phyloP scores from a whole-genome alignment of 2,329 filamentous ascomycete species.

The Aspergillus pseudonomiae region DNA sequence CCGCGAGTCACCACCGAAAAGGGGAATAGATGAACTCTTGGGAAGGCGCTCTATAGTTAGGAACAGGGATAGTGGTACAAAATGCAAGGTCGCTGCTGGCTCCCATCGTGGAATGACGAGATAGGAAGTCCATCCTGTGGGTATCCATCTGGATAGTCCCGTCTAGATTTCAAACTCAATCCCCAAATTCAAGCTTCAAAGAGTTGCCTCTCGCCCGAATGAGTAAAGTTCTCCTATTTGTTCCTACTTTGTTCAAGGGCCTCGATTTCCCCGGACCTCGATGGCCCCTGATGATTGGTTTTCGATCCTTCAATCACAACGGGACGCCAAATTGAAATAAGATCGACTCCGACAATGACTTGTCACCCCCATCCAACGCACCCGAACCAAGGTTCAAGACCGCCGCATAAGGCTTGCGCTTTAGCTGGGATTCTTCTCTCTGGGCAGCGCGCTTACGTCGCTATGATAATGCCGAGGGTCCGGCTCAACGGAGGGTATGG shows the following conservation, averaged over 20 bases:
- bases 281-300: neutral
- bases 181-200: neutral
- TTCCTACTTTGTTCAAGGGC: neutral
- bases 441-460: slow-evolving; percentile 7
- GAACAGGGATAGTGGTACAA: slow-evolving; percentile 11
- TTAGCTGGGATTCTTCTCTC: neutral
- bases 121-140: neutral
- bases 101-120: neutral
- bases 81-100: slow-evolving; percentile 8
- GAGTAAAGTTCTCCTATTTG: neutral
- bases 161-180: neutral
- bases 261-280: neutral
- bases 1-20: neutral
- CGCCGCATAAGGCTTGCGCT: neutral
- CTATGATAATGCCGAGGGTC: slow-evolving; percentile 8
- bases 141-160: slow-evolving; percentile 11
- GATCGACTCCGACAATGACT: slow-evolving; percentile 13
- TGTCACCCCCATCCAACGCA: slow-evolving; percentile 9
- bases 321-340: neutral
- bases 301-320: slow-evolving; percentile 5
- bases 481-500: slow-evolving; percentile 2
- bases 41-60: neutral
- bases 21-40: neutral
- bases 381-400: slow-evolving; percentile 2
- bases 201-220: neutral